phyloP scores from a whole-genome alignment of 2,329 filamentous ascomycete genomes.

The Cytospora piceae region DNA sequence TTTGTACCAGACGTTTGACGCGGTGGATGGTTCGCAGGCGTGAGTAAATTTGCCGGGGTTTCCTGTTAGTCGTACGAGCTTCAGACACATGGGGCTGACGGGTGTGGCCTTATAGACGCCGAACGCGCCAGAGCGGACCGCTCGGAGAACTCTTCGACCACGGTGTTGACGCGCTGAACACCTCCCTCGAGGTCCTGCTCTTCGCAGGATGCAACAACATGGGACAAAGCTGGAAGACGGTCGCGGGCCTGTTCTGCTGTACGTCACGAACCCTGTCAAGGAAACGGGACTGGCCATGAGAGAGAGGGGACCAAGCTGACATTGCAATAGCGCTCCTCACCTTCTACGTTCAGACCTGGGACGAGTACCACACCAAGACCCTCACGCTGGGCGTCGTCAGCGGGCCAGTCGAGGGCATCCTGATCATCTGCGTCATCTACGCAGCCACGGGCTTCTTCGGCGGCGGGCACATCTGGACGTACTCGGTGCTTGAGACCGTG shows the following conservation, averaged over 20 bases:
- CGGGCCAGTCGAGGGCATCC: slow-evolving; percentile 91
- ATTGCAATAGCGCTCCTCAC: slow-evolving; percentile 70
- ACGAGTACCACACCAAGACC: slow-evolving; percentile 97
- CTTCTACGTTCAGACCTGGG: slow-evolving; percentile 99
- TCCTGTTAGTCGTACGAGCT: too few relatives aligned
- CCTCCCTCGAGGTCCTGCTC: slow-evolving; percentile 87
- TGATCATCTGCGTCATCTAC: slow-evolving; percentile 83
- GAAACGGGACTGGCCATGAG: neutral
- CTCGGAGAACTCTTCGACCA: slow-evolving; percentile 97
- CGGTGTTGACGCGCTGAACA: slow-evolving; percentile 95
- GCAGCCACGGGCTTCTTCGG: slow-evolving; percentile 82
- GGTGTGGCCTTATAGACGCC: slow-evolving; percentile 57
- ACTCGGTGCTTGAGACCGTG: slow-evolving; percentile 72
- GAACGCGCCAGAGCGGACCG: slow-evolving; percentile 90
- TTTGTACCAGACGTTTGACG: slow-evolving; percentile 97
- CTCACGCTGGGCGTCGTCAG: slow-evolving; percentile 90
- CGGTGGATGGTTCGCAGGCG: slow-evolving; percentile 93
- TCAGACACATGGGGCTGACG: slow-evolving; percentile 17
- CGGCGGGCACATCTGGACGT: slow-evolving; percentile 91
- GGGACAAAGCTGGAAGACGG: slow-evolving; percentile 88
- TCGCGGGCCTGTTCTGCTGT: slow-evolving; percentile 83
- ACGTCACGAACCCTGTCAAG: slow-evolving; percentile 40
- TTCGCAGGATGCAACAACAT: slow-evolving; percentile 93
- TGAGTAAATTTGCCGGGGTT: slow-evolving; percentile 51
- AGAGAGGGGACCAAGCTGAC: slow-evolving; percentile 3